Percentiles rank a stretch among this genome's conserved stretches.
These are phyloP conservation scores for Pueraria montana DNA, from an alignment of 306 rosid species.

Conservation along the genomic window DNA sequence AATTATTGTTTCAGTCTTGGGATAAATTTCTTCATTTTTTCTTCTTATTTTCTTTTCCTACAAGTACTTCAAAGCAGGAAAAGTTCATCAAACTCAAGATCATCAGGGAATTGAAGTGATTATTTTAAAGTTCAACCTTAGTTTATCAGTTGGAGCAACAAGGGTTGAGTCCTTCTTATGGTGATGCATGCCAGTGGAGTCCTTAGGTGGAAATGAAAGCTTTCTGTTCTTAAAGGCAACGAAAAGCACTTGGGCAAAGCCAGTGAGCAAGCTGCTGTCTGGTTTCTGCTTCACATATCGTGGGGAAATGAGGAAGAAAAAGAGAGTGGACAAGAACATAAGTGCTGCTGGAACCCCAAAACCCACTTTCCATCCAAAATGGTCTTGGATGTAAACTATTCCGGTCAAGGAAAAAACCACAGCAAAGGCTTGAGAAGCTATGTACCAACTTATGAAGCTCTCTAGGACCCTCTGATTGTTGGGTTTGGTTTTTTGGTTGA, in stretches of 20 bases:
- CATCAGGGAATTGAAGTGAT: constrained; percentile 6
- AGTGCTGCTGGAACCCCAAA: constrained; percentile 74
- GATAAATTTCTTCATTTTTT: neutral
- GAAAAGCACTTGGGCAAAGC: constrained; percentile 59
- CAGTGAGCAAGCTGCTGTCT: constrained; percentile 60
- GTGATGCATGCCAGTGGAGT: constrained; percentile 48
- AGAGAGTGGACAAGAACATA: constrained; percentile 59
- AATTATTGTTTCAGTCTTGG: neutral
- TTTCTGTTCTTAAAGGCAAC: constrained; percentile 66
- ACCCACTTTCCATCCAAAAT: constrained; percentile 74
- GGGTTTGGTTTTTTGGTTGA: constrained; percentile 51
- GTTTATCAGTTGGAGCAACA: constrained; percentile 65
- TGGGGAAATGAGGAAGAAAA: constrained; percentile 63
- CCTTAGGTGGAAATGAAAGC: constrained; percentile 47
- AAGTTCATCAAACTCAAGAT: neutral
- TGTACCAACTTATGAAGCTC: constrained; percentile 70
- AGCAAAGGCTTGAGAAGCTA: constrained; percentile 63
- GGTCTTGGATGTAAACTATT: constrained; percentile 68
- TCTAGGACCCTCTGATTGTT: constrained; percentile 61
- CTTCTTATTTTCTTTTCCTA: too few species aligned
- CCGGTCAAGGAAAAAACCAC: constrained; percentile 62
- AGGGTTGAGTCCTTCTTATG: constrained; percentile 55
- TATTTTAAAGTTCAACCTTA: constrained; percentile 54
- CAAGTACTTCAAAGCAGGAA: too few species aligned
- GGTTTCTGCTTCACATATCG: constrained; percentile 66